Evolutionary conservation across 345 rosid species (phyloP), one percentile per base, ranked within the genome.

Genomic region (Salix caprea): DNA sequence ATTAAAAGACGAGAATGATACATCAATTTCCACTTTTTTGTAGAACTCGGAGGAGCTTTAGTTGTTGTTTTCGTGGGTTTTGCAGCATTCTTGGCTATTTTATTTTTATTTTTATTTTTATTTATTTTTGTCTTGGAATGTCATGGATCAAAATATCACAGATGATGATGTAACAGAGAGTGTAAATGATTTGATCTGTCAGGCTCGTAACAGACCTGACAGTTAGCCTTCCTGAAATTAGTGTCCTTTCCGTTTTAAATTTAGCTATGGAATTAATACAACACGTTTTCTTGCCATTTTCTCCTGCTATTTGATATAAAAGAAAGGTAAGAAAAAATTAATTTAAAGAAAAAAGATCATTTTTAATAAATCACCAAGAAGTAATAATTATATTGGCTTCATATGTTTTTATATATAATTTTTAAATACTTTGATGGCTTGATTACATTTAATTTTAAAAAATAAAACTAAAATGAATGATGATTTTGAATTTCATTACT

Each of bases 131-230:
- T 40, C 44, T 11, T 46, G 50, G 50, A 4, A 12, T 46, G 44
- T 46, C 50, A 46, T 46, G 50, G 18, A n/a, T 56, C 28, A 56
- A 9, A 34, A 56, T 5, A 56, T n/a, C 26, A 23, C 26, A n/a
- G 62, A 56, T n/a, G 62, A 56, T n/a, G 62, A 56, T 56, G 62
- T 56, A 56, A 1, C 62, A 81, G 84, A 81, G 82, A 81, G 81
- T 85, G 89, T 81, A 82, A 77, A 81, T 73, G 83, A 86, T 71
- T 65, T 37, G 23, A 77, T 62, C 28, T 65, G 65, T 62, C 75
- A 64, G 76, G 75, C 65, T 71, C n/a, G 7, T 5, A 23, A 34
- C 40, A 23, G 65, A 1, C 62, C n/a, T 34, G 62, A 9, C 62
- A n/a, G 62, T n/a, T n/a, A 23, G 44, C 62, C 62, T n/a, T 56